Conservation (phyloP, 2,329 filamentous ascomycete genomes). For the Nigrospora osmanthi region DNA sequence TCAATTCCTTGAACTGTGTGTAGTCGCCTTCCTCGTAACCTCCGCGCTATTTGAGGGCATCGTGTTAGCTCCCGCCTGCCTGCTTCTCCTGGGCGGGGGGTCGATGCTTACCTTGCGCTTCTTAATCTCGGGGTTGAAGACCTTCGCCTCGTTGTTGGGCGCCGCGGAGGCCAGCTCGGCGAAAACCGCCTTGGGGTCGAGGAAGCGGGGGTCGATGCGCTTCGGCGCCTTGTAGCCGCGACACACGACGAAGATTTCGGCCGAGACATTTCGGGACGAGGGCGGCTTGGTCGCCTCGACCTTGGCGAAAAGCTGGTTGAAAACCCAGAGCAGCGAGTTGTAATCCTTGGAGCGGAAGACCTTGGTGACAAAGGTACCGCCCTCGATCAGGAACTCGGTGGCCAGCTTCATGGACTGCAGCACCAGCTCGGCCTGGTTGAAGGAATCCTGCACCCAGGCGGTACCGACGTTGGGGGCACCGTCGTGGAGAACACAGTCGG, state of each 20-base stretch:
- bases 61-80: no score
- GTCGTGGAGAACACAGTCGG: constrained; percentile 91
- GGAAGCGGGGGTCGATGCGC: constrained; percentile 81
- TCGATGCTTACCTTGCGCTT: constrained; percentile 68
- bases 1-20: constrained; percentile 81
- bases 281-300: constrained; percentile 98
- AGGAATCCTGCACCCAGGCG: constrained; percentile 96
- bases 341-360: constrained; percentile 97
- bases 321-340: constrained; percentile 91
- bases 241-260: constrained; percentile 98
- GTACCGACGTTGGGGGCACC: constrained; percentile 97
- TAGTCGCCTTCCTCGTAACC: constrained; percentile 97
- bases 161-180: constrained; percentile 79
- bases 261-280: constrained; percentile 89
- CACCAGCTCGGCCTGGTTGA: constrained; percentile 90
- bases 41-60: constrained; percentile 32
- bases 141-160: constrained; percentile 94
- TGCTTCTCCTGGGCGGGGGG: no score
- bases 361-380: constrained; percentile 93
- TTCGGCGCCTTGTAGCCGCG: constrained; percentile 93
- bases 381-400: constrained; percentile 83
- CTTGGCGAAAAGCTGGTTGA: constrained; percentile 91
- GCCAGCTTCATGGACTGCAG: constrained; percentile 88
- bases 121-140: constrained; percentile 95
- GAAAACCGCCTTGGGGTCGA: constrained; percentile 85